Percentiles rank a stretch among this genome's conserved stretches.
Conservation (phyloP, 768 basidiomycete species). For the Tylopilus cervinicoccineus region DNA sequence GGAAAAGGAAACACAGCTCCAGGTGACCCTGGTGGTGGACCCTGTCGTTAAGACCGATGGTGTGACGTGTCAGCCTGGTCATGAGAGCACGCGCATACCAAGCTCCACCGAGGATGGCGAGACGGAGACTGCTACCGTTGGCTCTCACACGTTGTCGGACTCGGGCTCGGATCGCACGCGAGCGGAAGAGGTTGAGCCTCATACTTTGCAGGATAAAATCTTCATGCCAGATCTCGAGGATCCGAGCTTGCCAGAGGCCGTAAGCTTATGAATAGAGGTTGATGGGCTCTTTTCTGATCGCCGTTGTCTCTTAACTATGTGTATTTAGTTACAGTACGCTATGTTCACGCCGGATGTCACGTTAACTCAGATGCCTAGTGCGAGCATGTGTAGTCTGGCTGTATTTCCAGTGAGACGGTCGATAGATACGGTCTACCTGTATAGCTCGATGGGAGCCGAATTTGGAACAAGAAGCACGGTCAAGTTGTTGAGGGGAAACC, state of each 20-base stretch:
- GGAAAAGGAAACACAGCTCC: conserved; percentile 8
- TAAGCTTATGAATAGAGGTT: conserved; percentile 6
- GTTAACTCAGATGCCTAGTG: not conserved
- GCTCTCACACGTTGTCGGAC: conserved; percentile 26
- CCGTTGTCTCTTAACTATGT: conserved; percentile 20
- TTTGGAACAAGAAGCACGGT: not conserved
- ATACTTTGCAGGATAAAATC: conserved; percentile 26
- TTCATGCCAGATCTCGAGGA: conserved; percentile 25
- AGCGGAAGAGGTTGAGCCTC: conserved; percentile 23
- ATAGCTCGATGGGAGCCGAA: not conserved
- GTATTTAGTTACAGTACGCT: conserved; percentile 21
- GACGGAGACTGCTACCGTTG: conserved; percentile 19
- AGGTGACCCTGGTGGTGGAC: not conserved
- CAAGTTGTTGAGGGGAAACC: not conserved
- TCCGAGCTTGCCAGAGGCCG: conserved; percentile 12
- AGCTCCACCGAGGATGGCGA: conserved; percentile 18
- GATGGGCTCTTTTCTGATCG: not conserved
- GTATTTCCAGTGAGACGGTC: not conserved
- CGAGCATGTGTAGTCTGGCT: not conserved
- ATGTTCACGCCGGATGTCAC: too few relatives aligned
- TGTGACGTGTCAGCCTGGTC: not conserved
- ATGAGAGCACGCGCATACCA: conserved; percentile 1
- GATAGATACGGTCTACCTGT: not conserved
- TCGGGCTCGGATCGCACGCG: conserved; percentile 27
- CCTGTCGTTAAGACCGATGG: conserved; percentile 1